phyloP scores from a whole-genome alignment of 1,284 basidiomycete species.

The Cerrena zonata region DNA sequence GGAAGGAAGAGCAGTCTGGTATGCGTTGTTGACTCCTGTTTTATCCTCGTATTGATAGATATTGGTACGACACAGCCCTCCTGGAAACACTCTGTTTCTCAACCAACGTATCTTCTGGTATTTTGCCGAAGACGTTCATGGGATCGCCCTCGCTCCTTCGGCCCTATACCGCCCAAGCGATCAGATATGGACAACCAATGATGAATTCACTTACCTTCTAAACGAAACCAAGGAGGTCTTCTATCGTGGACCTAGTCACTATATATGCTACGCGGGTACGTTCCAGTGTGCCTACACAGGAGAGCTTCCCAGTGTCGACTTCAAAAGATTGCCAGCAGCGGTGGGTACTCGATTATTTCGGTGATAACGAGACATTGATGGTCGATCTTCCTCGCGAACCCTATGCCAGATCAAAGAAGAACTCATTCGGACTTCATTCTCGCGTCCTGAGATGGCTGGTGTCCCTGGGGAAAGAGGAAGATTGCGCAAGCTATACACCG shows the following conservation, averaged over 20 bases:
- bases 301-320: not conserved
- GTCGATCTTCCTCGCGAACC: not conserved
- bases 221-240: conserved; percentile 1
- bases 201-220: not conserved
- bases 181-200: not conserved
- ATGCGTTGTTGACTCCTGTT: too few species aligned
- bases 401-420: not conserved
- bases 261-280: conserved; percentile 2
- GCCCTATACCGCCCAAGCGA: not conserved
- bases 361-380: not conserved
- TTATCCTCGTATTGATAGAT: not conserved
- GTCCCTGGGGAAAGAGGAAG: not conserved
- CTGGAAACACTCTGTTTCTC: not conserved
- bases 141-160: not conserved
- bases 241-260: not conserved
- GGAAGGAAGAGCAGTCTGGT: not conserved
- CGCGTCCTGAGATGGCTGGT: not conserved
- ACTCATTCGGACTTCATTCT: not conserved
- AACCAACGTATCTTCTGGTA: not conserved
- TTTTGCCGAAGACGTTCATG: not conserved
- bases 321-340: not conserved
- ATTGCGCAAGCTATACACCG: not conserved
- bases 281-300: not conserved
- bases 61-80: not conserved
- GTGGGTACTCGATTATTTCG: not conserved